These are phyloP conservation scores for Pichia sp. DNA, from an alignment of 1,139 yeast species.

Conservation along the genomic window DNA sequence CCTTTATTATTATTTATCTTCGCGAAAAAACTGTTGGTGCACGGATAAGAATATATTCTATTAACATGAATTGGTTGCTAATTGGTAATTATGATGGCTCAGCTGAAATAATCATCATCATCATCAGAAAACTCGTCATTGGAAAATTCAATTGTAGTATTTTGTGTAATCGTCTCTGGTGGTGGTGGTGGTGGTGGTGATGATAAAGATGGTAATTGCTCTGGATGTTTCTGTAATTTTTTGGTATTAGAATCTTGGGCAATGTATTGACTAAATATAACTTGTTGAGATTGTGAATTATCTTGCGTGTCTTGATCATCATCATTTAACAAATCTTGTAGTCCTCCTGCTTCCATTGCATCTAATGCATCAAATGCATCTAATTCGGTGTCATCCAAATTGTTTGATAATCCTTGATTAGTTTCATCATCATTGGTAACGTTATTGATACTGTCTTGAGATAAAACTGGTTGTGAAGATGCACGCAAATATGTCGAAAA, in stretches of 20 bases:
- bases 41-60: too few species aligned
- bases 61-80: too few species aligned
- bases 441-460: neutral
- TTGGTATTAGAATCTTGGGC: neutral
- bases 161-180: too few species aligned
- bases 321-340: constrained; percentile 11
- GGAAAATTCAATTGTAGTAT: neutral
- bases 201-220: too few species aligned
- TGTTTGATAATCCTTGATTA: neutral
- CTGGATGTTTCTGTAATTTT: neutral
- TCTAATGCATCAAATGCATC: constrained; percentile 7
- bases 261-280: constrained; percentile 8
- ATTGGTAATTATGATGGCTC: too few species aligned
- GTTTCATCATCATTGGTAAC: neutral
- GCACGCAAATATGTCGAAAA: constrained; percentile 15
- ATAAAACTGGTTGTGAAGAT: constrained; percentile 14
- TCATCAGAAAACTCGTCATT: constrained; percentile 19
- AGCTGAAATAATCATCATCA: constrained; percentile 10
- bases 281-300: neutral
- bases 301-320: constrained; percentile 8
- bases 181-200: too few species aligned
- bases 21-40: too few species aligned
- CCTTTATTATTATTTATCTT: too few species aligned
- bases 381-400: neutral
- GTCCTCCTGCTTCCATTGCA: constrained; percentile 6